phyloP scores from a whole-genome alignment of 768 basidiomycete species.

The Macrolepiota albuminosa region DNA sequence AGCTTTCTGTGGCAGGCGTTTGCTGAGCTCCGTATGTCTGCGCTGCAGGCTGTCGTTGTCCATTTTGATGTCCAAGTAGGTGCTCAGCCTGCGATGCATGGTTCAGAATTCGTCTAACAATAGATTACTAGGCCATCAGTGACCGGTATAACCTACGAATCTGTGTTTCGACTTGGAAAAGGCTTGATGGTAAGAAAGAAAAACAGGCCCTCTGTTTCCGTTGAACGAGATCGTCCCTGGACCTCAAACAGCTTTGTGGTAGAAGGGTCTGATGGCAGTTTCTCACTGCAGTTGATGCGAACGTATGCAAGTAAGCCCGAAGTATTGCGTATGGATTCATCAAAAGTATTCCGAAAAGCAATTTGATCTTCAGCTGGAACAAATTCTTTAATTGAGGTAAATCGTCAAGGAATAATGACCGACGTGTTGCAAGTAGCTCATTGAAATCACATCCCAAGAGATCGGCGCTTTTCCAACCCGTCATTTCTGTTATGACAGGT shows the following conservation, averaged over 20 bases:
- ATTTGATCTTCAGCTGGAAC: conserved; percentile 52
- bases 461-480: conserved; percentile 76
- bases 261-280: conserved; percentile 16
- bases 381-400: conserved; percentile 1
- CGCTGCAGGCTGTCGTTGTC: conserved; percentile 81
- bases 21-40: conserved; percentile 42
- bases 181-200: conserved; percentile 75
- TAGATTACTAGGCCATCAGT: not conserved
- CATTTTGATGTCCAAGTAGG: conserved; percentile 77
- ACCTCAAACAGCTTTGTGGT: conserved; percentile 59
- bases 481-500: conserved; percentile 59
- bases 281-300: conserved; percentile 49
- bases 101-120: not conserved
- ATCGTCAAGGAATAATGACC: conserved; percentile 17
- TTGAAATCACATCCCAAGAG: conserved; percentile 62
- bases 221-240: conserved; percentile 56
- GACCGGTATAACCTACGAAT: conserved; percentile 61
- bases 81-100: conserved; percentile 48
- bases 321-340: conserved; percentile 46
- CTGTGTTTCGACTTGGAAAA: conserved; percentile 68
- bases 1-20: conserved; percentile 21
- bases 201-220: conserved; percentile 42
- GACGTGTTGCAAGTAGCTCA: conserved; percentile 59
- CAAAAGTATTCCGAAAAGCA: conserved; percentile 52
- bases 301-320: conserved; percentile 53